phyloP scores from a whole-genome alignment of 306 rosid genomes.

The Mimosa bimucronata region DNA sequence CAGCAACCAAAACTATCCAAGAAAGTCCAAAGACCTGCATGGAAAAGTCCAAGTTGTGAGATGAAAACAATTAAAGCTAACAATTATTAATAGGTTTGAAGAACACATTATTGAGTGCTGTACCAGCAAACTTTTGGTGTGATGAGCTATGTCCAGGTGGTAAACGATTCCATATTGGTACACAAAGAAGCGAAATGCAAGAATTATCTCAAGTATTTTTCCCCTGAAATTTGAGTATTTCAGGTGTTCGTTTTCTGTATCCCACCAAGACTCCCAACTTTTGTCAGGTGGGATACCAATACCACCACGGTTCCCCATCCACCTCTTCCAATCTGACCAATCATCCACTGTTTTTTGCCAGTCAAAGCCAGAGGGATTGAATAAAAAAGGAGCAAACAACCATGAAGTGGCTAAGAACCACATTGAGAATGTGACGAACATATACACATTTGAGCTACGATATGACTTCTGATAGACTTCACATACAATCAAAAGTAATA shows the following conservation, averaged over 20 bases:
- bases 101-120: constrained; percentile 28
- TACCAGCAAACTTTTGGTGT: constrained; percentile 72
- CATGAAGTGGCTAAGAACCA: constrained; percentile 93
- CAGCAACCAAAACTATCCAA: constrained; percentile 72
- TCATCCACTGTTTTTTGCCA: constrained; percentile 99
- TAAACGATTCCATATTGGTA: constrained; percentile 93
- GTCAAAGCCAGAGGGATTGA: constrained; percentile 93
- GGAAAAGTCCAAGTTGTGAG: constrained; percentile 39
- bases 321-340: constrained; percentile 97
- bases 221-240: constrained; percentile 78
- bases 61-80: constrained; percentile 17
- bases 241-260: constrained; percentile 88
- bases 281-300: constrained; percentile 80
- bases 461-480: constrained; percentile 73
- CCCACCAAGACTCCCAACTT: constrained; percentile 99
- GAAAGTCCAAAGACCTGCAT: constrained; percentile 82
- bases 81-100: constrained; percentile 25
- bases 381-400: constrained; percentile 97
- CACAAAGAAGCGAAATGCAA: constrained; percentile 81
- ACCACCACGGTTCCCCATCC: constrained; percentile 99
- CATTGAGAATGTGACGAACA: constrained; percentile 85
- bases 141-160: constrained; percentile 85
- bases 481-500: constrained; percentile 65
- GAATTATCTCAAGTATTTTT: constrained; percentile 76
- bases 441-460: constrained; percentile 66